Evolutionary conservation across 2,329 filamentous ascomycete genomes (phyloP).

Genomic region (Atkinsonella texensis): DNA sequence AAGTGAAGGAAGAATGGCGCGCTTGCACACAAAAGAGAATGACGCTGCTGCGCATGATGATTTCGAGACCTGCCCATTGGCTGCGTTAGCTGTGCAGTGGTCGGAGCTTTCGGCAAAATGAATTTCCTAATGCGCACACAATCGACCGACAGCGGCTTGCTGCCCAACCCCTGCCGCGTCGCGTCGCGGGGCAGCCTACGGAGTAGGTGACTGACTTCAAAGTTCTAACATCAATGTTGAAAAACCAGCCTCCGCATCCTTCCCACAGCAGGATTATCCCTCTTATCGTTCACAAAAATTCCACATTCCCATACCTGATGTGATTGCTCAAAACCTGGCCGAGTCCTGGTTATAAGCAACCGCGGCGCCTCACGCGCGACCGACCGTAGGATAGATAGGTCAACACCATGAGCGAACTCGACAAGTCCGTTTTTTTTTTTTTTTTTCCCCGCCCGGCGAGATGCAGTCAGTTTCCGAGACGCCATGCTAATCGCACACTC

Average conservation of each 20-base stretch:
- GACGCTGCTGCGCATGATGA: conserved; percentile 4
- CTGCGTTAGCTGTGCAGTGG: neutral
- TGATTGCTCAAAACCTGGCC: conserved; percentile 9
- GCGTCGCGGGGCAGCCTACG: neutral
- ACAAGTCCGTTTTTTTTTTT: conserved; percentile 49
- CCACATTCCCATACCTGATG: conserved; percentile 10
- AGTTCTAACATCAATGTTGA: neutral
- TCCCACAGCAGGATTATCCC: neutral
- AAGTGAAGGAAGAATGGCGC: neutral
- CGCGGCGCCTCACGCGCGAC: conserved; percentile 9
- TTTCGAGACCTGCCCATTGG: conserved; percentile 10
- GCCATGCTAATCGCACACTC: neutral
- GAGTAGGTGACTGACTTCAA: too few relatives aligned
- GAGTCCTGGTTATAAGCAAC: conserved; percentile 9
- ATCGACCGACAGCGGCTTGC: too few relatives aligned
- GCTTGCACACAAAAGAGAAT: conserved; percentile 3
- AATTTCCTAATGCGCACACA: conserved; percentile 4
- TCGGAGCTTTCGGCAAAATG: conserved; percentile 8
- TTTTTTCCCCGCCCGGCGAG: too few relatives aligned
- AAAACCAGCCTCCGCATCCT: neutral
- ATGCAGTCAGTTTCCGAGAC: too few relatives aligned
- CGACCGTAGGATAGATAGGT: neutral
- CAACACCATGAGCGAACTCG: conserved; percentile 74
- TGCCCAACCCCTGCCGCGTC: neutral
- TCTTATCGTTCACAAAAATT: neutral